phyloP scores from a whole-genome alignment of 257 asterid species.

The Thymus mandschuricus region DNA sequence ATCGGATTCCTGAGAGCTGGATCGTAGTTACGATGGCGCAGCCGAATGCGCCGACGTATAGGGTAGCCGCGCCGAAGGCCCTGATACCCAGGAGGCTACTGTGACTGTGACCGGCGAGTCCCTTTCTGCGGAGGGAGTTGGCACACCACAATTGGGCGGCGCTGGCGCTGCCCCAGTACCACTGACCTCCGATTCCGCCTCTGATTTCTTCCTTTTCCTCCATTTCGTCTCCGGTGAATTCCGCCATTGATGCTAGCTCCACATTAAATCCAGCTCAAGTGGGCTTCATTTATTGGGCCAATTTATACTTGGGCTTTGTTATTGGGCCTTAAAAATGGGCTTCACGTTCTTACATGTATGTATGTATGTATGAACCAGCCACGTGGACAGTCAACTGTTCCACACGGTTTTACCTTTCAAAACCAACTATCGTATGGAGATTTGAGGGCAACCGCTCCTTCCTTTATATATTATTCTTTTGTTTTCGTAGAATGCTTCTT shows the following conservation, averaged over 20 bases:
- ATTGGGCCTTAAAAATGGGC: not conserved
- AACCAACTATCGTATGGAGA: no score
- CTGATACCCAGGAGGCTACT: constrained; percentile 67
- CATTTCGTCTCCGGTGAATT: constrained; percentile 34
- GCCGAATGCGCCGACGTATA: constrained; percentile 70
- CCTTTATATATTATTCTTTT: no score
- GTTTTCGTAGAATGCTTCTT: no score
- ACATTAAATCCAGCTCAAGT: not conserved
- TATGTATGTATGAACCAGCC: not conserved
- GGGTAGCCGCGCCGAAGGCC: constrained; percentile 83
- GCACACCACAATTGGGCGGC: constrained; percentile 70
- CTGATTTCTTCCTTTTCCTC: constrained; percentile 43
- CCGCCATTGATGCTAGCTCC: not conserved
- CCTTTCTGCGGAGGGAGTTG: constrained; percentile 44
- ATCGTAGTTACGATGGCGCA: constrained; percentile 61
- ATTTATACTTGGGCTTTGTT: not conserved
- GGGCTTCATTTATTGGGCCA: not conserved
- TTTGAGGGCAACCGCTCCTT: no score
- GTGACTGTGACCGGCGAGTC: constrained; percentile 59
- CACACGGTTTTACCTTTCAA: not conserved
- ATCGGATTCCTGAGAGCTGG: constrained; percentile 58
- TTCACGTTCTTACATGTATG: no score
- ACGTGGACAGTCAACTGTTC: constrained; percentile 8
- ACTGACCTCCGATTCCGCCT: constrained; percentile 37
- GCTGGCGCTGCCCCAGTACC: constrained; percentile 75